A percentile compares a stretch with the other conserved stretches of the same genome.
phyloP scores from a whole-genome alignment of 2,329 filamentous ascomycete genomes.

The Fusarium xylarioides region DNA sequence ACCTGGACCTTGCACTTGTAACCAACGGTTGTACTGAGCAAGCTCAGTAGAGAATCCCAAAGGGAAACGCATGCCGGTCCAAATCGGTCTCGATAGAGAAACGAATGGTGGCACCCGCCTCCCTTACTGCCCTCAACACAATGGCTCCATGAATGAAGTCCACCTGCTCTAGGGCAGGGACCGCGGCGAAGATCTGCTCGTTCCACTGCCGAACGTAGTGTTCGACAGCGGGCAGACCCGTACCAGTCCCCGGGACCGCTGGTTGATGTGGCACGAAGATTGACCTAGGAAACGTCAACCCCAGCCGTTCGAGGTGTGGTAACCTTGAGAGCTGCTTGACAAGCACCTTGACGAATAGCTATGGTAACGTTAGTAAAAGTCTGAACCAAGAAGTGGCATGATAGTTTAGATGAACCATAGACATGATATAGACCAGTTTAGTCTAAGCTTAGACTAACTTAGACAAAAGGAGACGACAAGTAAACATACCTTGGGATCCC shows the following conservation, averaged over 20 bases:
- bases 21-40: not conserved
- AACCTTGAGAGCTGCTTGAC: not conserved
- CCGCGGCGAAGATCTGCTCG: not conserved
- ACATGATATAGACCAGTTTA: not conserved
- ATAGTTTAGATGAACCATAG: not conserved
- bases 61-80: not conserved
- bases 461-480: not conserved
- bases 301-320: not conserved
- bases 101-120: not conserved
- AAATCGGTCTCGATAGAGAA: not conserved
- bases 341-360: fast-evolving
- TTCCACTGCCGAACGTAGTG: not conserved
- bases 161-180: not conserved
- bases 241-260: not conserved
- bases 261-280: not conserved
- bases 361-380: fast-evolving
- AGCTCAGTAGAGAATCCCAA: not conserved
- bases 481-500: not conserved
- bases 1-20: fast-evolving
- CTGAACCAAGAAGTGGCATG: not conserved
- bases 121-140: not conserved
- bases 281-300: not conserved
- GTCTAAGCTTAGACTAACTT: not conserved
- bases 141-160: not conserved
- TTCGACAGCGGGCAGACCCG: not conserved